Evolutionary conservation across 192 early-diverging fungal species (phyloP).

Genomic region (Backusella tuberculispora): DNA sequence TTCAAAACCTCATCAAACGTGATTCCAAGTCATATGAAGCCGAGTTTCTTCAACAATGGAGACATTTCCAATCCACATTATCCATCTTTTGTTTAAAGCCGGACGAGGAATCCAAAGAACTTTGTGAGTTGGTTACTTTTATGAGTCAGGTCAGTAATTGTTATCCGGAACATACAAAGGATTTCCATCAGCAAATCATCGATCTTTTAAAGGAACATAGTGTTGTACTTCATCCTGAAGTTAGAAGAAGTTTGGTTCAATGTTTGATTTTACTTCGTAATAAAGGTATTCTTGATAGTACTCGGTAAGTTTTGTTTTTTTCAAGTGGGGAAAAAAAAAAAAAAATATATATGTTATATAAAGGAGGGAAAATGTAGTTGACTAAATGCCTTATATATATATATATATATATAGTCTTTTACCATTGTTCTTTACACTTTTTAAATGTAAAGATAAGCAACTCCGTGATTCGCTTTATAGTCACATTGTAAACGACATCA

Average conservation of each 20-base stretch:
- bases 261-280: conserved; percentile 87
- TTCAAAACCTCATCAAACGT: conserved; percentile 98
- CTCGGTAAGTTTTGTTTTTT: conserved; percentile 34
- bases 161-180: conserved; percentile 80
- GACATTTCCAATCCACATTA: conserved; percentile 89
- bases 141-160: conserved; percentile 87
- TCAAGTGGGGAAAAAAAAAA: neutral
- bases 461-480: conserved; percentile 88
- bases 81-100: conserved; percentile 91
- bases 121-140: conserved; percentile 91
- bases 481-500: conserved; percentile 97
- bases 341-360: neutral
- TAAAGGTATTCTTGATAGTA: conserved; percentile 75
- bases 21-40: conserved; percentile 92
- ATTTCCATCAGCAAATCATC: conserved; percentile 86
- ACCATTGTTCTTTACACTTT: conserved; percentile 95
- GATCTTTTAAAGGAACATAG: conserved; percentile 83
- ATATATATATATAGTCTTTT: conserved; percentile 55
- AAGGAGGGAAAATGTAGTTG: neutral
- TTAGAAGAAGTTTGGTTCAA: conserved; percentile 88
- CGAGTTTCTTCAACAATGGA: conserved; percentile 92
- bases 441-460: conserved; percentile 91
- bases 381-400: neutral
- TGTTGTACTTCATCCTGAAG: conserved; percentile 77
- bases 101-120: conserved; percentile 74